Evolutionary conservation across 345 rosid genomes (phyloP).

Genomic region (Hirschfeldia incana): DNA sequence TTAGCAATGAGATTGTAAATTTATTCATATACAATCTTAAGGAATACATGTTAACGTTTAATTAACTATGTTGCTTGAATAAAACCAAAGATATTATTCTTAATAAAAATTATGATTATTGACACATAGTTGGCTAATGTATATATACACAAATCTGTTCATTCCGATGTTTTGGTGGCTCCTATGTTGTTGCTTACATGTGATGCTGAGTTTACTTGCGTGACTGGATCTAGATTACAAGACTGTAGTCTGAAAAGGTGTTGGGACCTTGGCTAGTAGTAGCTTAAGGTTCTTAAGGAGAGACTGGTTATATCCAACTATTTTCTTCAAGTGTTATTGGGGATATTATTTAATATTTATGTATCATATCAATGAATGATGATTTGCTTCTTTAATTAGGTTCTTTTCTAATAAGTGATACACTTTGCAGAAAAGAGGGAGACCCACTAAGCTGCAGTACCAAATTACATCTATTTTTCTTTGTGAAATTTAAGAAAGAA

Average conservation of each 20-base stretch:
- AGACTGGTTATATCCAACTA: slow-evolving; percentile 18
- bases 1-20: background rate
- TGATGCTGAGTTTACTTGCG: slow-evolving; percentile 24
- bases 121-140: background rate
- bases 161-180: slow-evolving; percentile 24
- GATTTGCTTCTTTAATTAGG: slow-evolving; percentile 41
- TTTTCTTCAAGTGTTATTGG: slow-evolving; percentile 10
- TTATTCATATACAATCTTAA: background rate
- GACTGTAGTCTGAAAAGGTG: slow-evolving; percentile 30
- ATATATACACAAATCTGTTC: background rate
- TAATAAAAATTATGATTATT: background rate
- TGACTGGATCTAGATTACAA: slow-evolving; percentile 21
- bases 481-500: slow-evolving; percentile 49
- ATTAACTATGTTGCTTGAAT: background rate
- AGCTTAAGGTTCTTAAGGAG: slow-evolving; percentile 24
- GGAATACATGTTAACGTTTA: background rate
- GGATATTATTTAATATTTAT: slow-evolving; percentile 15
- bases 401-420: slow-evolving; percentile 41
- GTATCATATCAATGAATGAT: slow-evolving; percentile 35
- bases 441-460: slow-evolving; percentile 59
- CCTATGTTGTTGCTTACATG: slow-evolving; percentile 29
- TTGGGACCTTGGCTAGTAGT: slow-evolving; percentile 30
- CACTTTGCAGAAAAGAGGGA: slow-evolving; percentile 52
- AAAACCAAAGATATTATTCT: background rate
- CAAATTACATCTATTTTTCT: slow-evolving; percentile 35